Evolutionary conservation across 306 rosid species (phyloP), one percentile per base, ranked within the genome.

Genomic region (Cucurbita maxima): DNA sequence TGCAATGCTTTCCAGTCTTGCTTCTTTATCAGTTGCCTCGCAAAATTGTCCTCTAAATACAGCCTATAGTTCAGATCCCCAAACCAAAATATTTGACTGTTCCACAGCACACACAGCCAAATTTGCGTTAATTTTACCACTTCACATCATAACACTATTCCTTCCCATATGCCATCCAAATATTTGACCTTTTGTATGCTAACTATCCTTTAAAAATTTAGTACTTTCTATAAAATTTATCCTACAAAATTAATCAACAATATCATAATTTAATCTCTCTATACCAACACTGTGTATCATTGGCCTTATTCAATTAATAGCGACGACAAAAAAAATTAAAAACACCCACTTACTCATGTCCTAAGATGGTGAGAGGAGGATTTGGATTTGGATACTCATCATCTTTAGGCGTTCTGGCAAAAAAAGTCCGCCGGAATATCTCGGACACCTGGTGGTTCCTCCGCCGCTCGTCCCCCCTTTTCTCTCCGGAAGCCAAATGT

Each of bases 61-160:
- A 94, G 86, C 88, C 99, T 90, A 77, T 94, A 94, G 92, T 94
- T 94, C 38, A 94, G 89, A 81, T 94, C 99, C 62, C 97, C 99
- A 13, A 94, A 89, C 99, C 99, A 94, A 82, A 89, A 94, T 82
- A 91, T 91, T 36, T 86, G 96, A 81, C 99, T 94, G 88, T 77
- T 71, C 58, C 88, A 83, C 75, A 74, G n/a, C 77, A 59, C 41
- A 71, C 51, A 59, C 34, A 38, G 34, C 38, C 8, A 47, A 69
- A 10, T 66, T 66, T 19, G 44, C 48, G 72, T 66, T 38, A 41
- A 41, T 37, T 40, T 63, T 63, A 38, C 25, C 25, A 1, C 69
- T 10, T 6, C 10, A 2, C 34, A 56, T 56, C 15, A 20, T 8
- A 10, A 20, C 60, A 20, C 43, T 40, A 40, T 40, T 40, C 43